These are phyloP conservation scores for Comarum palustre DNA, from an alignment of 306 rosid species.

Conservation along the genomic window DNA sequence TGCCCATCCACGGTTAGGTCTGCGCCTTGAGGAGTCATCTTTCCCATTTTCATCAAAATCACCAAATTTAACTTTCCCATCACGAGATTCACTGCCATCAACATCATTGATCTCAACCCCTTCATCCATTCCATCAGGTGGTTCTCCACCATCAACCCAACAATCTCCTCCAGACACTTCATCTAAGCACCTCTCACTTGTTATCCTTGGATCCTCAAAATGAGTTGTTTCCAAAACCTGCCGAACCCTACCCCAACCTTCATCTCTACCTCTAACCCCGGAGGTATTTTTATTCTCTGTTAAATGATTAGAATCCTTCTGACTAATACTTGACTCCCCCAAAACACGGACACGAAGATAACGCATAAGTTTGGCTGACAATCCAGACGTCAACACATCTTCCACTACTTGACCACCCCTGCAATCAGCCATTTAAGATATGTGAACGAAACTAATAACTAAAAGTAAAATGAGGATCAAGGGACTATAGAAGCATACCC, in stretches of 20 bases:
- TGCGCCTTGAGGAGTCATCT: constrained; percentile 79
- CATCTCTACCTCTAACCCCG: constrained; percentile 65
- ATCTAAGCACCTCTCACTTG: constrained; percentile 68
- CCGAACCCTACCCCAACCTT: constrained; percentile 66
- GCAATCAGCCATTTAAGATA: constrained; percentile 24
- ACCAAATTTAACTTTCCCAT: constrained; percentile 61
- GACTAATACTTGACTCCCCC: constrained; percentile 74
- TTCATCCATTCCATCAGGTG: constrained; percentile 51
- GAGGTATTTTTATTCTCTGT: constrained; percentile 59
- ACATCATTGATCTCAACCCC: constrained; percentile 38
- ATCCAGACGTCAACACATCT: constrained; percentile 88
- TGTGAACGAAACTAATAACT: constrained; percentile 12
- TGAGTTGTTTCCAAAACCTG: constrained; percentile 66
- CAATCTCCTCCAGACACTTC: constrained; percentile 50
- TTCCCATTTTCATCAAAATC: constrained; percentile 74
- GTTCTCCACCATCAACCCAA: constrained; percentile 57
- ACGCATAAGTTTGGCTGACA: constrained; percentile 94
- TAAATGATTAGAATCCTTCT: constrained; percentile 65
- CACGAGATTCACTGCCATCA: constrained; percentile 53
- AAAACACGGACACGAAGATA: constrained; percentile 80
- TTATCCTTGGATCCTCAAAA: constrained; percentile 58
- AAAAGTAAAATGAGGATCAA: constrained; percentile 1
- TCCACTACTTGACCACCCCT: constrained; percentile 80
- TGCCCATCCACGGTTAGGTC: constrained; percentile 60
- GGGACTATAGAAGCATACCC: constrained; percentile 48